phyloP scores from a whole-genome alignment of 2,329 filamentous ascomycete species.

The Ceratocystis alfenasii region DNA sequence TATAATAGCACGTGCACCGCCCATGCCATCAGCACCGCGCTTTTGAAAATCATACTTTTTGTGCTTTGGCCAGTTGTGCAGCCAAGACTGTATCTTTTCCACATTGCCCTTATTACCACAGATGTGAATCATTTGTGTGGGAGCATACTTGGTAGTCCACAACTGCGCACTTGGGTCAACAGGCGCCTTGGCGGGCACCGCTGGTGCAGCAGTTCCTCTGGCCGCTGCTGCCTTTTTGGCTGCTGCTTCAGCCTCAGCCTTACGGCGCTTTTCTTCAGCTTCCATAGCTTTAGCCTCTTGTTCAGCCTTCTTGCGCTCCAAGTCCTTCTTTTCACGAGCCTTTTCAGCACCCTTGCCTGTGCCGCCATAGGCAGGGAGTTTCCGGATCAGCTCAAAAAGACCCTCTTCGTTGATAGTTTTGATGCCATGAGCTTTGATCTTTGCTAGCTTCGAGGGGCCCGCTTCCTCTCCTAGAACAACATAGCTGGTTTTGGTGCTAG shows the following conservation, averaged over 20 bases:
- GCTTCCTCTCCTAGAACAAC: constrained; percentile 86
- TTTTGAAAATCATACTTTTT: constrained; percentile 72
- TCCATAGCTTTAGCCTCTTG: constrained; percentile 78
- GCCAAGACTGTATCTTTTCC: constrained; percentile 80
- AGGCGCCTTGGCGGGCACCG: constrained; percentile 29
- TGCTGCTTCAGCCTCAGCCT: constrained; percentile 41
- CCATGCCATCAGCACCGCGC: constrained; percentile 72
- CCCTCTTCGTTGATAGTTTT: constrained; percentile 94
- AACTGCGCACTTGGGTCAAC: constrained; percentile 49
- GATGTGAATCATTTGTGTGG: constrained; percentile 71
- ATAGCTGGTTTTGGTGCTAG: constrained; percentile 87
- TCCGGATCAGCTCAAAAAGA: constrained; percentile 71
- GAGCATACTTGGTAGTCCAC: constrained; percentile 93
- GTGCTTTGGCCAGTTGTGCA: constrained; percentile 67
- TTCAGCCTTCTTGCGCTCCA: constrained; percentile 71
- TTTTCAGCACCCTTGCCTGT: constrained; percentile 79
- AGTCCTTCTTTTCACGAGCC: constrained; percentile 69
- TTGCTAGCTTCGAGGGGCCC: constrained; percentile 81
- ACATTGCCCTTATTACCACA: constrained; percentile 89
- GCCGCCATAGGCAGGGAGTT: constrained; percentile 74
- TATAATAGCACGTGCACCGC: constrained; percentile 77
- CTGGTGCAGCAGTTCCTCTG: constrained; percentile 32
- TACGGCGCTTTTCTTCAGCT: constrained; percentile 55
- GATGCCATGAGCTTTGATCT: constrained; percentile 65
- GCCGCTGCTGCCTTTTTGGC: constrained; percentile 33